Base-by-base conservation (phyloP, 1,139 yeast species). In the Saccharomyces hybrid region DNA sequence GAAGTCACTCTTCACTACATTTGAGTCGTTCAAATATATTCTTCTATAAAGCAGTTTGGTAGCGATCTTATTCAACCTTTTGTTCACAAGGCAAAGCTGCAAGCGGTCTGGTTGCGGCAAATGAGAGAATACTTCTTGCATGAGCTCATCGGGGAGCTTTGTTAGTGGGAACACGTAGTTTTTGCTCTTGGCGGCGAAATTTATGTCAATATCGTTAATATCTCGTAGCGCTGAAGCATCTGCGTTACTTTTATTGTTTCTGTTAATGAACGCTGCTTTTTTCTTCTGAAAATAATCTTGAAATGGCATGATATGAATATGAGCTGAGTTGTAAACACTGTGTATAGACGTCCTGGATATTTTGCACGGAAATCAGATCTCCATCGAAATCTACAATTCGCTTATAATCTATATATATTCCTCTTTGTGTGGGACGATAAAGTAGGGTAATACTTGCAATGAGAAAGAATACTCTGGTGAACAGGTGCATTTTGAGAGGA, bases 1-100 rank as follows among this genome's bases (percentile, higher is more conserved):
- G 34, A 58, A 60, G 51, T 69, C 70, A 25, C 69, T 65, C 52
- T 62, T 60, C 5, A 70, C 71, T 41, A 69, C 72, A 48, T 68
- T 68, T n/a, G 71, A 69, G 53, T 69, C 73, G 52, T 69, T 69
- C 32, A 69, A 56, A 54, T 69, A 69, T 20, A 69, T 67, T 53
- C 70, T 57, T 51, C 70, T 62, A 56, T 69, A 69, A 11, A 69
- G 41, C 50, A 68, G 51, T 51, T 65, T 64, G 28, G 62, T 64
- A 4, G 68, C 69, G 7, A 69, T 54, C 34, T 55, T 54, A 51
- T 68, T 53, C 46, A 61, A 61, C 51, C 61, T 59, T 46, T 56
- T 61, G 51, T 59, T 63, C 11, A 68, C 53, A 16, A 60, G 50
- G 14, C 68, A 60, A 41, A 63, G 52, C 4, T 48, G 57, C 14